Percentiles rank a stretch among this genome's conserved stretches.
Conservation (phyloP, 495 filamentous ascomycete genomes). For the Parathielavia hyrcaniae region DNA sequence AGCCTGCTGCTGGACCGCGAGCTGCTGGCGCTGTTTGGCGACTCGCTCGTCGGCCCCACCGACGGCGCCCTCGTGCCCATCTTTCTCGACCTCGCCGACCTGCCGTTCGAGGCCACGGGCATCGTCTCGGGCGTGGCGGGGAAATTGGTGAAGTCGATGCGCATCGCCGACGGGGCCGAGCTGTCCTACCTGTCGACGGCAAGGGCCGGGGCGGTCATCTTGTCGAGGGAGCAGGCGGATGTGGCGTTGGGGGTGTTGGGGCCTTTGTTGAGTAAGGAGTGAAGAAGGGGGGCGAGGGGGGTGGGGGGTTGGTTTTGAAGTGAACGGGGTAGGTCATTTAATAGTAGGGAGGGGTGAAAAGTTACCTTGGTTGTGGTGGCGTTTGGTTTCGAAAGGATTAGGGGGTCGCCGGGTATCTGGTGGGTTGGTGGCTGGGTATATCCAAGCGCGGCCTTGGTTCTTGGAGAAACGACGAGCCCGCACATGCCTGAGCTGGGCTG, state of each 20-base stretch:
- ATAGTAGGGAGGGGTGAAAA: not conserved
- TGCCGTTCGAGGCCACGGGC: slow-evolving; percentile 84
- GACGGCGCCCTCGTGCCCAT: slow-evolving; percentile 71
- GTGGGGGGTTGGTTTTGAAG: no score
- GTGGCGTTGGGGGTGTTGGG: slow-evolving; percentile 65
- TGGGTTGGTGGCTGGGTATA: not conserved
- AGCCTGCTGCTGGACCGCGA: slow-evolving; percentile 74
- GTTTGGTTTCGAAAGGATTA: not conserved
- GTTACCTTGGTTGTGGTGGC: not conserved
- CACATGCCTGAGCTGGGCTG: not conserved
- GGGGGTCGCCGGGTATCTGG: not conserved
- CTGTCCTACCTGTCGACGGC: slow-evolving; percentile 88
- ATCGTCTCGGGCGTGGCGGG: slow-evolving; percentile 91
- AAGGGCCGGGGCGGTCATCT: slow-evolving; percentile 82
- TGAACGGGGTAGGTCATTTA: not conserved
- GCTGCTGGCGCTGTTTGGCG: slow-evolving; percentile 58
- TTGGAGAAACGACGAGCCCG: not conserved
- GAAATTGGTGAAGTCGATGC: slow-evolving; percentile 57
- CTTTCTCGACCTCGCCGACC: slow-evolving; percentile 71
- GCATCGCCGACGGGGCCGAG: slow-evolving; percentile 52
- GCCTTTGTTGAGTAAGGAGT: slow-evolving; percentile 31
- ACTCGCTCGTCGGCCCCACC: slow-evolving; percentile 70
- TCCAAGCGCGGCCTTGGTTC: not conserved
- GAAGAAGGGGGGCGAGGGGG: not conserved
- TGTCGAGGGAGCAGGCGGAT: slow-evolving; percentile 63